Evolutionary conservation across 768 basidiomycete species (phyloP).

Genomic region (Phaffia australis): DNA sequence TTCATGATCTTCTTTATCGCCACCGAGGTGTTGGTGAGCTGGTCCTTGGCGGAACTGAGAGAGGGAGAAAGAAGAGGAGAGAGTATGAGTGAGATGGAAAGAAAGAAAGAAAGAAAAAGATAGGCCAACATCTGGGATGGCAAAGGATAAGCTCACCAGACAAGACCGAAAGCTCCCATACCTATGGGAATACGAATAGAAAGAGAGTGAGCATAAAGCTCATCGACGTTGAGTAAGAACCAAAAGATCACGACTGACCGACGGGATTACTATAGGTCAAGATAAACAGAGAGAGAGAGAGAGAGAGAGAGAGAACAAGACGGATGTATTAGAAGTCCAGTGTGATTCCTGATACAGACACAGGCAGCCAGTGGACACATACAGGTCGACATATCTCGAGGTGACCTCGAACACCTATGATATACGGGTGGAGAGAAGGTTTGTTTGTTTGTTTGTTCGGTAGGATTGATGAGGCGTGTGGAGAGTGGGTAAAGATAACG

Average conservation of each 20-base stretch:
- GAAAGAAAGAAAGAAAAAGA: not conserved
- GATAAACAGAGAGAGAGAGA: constrained; percentile 22
- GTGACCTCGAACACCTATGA: constrained; percentile 58
- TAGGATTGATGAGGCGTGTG: not conserved
- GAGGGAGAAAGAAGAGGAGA: constrained; percentile 12
- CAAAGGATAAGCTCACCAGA: constrained; percentile 55
- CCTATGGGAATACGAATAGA: not conserved
- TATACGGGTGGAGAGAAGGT: not conserved
- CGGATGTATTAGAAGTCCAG: too few relatives aligned
- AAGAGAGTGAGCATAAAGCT: not conserved
- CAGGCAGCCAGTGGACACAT: not conserved
- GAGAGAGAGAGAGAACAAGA: too few relatives aligned
- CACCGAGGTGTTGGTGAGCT: constrained; percentile 81
- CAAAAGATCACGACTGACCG: not conserved
- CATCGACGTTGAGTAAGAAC: not conserved
- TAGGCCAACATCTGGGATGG: constrained; percentile 24
- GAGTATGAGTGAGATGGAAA: constrained; percentile 7
- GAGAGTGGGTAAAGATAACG: not conserved
- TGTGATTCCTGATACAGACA: not conserved
- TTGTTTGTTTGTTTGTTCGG: not conserved
- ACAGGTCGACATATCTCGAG: constrained; percentile 92
- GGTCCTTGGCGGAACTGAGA: constrained; percentile 79
- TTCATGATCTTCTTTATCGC: constrained; percentile 99
- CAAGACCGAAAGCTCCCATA: constrained; percentile 88
- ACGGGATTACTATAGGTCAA: constrained; percentile 18